Percentiles rank a stretch among this genome's conserved stretches.
phyloP scores from a whole-genome alignment of 2,329 filamentous ascomycete genomes.

The Colletotrichum nymphaeae region DNA sequence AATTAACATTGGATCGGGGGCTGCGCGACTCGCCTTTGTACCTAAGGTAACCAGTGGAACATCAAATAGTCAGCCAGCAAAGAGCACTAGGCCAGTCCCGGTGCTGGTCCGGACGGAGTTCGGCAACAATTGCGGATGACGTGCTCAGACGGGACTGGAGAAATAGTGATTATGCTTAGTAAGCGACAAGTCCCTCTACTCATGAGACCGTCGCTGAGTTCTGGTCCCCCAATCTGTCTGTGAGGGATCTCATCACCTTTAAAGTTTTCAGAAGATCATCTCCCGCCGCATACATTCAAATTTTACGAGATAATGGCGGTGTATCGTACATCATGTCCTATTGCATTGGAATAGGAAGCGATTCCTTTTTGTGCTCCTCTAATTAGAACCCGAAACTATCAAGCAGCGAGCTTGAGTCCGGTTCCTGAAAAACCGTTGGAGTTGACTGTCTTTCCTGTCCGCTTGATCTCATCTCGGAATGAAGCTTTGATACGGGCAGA shows the following conservation, averaged over 20 bases:
- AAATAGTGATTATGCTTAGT: background rate
- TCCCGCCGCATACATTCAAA: background rate
- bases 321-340: background rate
- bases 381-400: slow-evolving; percentile 91
- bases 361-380: background rate
- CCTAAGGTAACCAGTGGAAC: background rate
- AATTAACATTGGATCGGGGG: background rate
- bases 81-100: background rate
- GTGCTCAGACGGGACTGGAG: background rate
- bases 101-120: background rate
- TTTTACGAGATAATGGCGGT: background rate
- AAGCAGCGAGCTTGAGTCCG: slow-evolving; percentile 87
- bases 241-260: background rate
- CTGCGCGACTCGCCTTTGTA: background rate
- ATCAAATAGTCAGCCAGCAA: background rate
- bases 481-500: slow-evolving; percentile 59
- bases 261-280: background rate
- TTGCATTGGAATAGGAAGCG: background rate
- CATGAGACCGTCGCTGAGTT: background rate
- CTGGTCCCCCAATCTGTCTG: background rate
- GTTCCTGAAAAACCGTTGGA: slow-evolving; percentile 88
- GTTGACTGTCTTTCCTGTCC: slow-evolving; percentile 64
- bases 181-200: background rate
- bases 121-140: background rate
- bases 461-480: slow-evolving; percentile 55